Base-by-base conservation (phyloP, 2,329 filamentous ascomycete species). In the Colletotrichum agaves region DNA sequence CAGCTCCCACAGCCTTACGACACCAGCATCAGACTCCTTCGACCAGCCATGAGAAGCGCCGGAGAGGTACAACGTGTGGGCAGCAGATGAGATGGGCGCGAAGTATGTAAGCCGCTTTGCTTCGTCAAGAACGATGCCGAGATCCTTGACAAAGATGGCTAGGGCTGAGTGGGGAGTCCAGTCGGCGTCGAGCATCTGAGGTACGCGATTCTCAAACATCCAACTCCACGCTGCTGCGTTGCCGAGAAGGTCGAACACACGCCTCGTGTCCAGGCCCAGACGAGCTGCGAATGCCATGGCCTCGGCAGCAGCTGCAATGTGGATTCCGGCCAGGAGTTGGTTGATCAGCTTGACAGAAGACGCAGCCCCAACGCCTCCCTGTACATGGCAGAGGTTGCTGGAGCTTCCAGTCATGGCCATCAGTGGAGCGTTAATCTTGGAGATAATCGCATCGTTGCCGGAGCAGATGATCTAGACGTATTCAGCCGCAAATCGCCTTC, bases 301-400 rank as follows among this genome's bases (percentile, higher is more conserved):
- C 74, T 89, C 87, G 15, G 81, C 82, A 3, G 85, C 81, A 0
- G 83, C 78, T 8, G 85, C 81, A 52, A 89, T 87, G 73, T 89
- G 86, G 4, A 87, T 84, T 2, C 85, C 87, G 0, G 85, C 85
- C 46, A 89, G 82, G 4, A 88, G 81, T 71, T 88, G 85, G 72
- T 88, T 85, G 56, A 88, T 82, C 53, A 88, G 82, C 71, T 88
- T 88, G 72, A 87, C 84, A 19, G 87, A 87, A 10, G 83, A 85
- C 4, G 85, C 85, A 4, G 81, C 80, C 27, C 83, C 84, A 52
- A 87, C 78, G 2, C 82, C 84, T 2, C 86, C 86, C 13, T 79
- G 75, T 8, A 88, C 82, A 17, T 81, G 78, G 72, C 85, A 86
- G 10, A 80, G 68, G 55, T 78, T 80, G 61, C 61, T 73, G 0